Base-by-base conservation (phyloP, 352 stramenopile species). In the Phytophthora melonis region DNA sequence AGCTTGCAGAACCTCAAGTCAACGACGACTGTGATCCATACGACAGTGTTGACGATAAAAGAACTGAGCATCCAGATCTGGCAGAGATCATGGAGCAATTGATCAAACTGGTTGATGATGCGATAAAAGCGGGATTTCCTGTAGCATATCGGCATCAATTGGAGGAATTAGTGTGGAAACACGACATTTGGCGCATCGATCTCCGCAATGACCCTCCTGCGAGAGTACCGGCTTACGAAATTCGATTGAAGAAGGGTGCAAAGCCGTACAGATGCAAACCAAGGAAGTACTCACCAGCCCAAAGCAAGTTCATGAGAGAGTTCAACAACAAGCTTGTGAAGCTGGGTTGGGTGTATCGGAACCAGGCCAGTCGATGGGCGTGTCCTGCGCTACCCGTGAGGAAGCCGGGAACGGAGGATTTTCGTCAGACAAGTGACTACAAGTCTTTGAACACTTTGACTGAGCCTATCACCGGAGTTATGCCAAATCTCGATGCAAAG, bases 401-500 rank as follows among this genome's bases (percentile, higher is more conserved):
- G 16, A 50, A 68, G 25, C 52, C 39, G n/a, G 5, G 25, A 39
- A 39, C 32, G 32, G 32, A 39, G 32, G 32, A 11, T 39, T 39
- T 39, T 39, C 32, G 32, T 18, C 21, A 34, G 19, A 36, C 52
- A 3, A 34, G 25, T 8, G 62, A 68, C 25, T 58, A 62, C 62
- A 56, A 62, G 6, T 59, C 67, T 36, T 13, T 74, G 7, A 74
- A 74, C 23, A n/a, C 52, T 16, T 50, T 64, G 52, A 73, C 52
- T 18, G 58, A 63, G n/a, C 34, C 66, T 8, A 54, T 60, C 10
- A 58, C 57, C 3, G 66, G 53, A 1, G 45, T 70, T 1, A 75
- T 72, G 50, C 63, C 71, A 13, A 68, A 70, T 19, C 45, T 78
- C 0, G 34, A 70, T 10, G 45, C 62, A 16, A 65, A 66, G 7